Conservation (phyloP, 495 filamentous ascomycete species). For the Talaromyces nanjingensis region DNA sequence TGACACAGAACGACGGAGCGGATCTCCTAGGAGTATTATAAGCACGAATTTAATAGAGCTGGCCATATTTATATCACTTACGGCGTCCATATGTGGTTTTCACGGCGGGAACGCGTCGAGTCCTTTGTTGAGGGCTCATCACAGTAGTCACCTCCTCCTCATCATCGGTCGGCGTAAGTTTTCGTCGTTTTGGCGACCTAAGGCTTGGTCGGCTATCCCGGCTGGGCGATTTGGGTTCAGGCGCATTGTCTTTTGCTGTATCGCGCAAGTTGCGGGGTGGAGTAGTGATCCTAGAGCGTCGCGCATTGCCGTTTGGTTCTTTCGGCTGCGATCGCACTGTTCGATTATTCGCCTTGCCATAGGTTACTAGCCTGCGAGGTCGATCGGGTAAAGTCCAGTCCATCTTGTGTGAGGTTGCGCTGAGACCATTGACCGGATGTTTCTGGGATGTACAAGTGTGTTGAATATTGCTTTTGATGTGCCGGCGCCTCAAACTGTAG, state of each 20-base stretch:
- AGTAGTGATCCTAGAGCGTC: neutral
- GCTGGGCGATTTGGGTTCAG: neutral
- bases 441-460: neutral
- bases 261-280: neutral
- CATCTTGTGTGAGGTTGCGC: conserved; percentile 12
- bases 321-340: neutral
- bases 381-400: conserved; percentile 11
- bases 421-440: neutral
- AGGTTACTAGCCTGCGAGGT: conserved; percentile 40
- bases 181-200: conserved; percentile 8
- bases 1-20: neutral
- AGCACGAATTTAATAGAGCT: neutral
- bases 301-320: conserved; percentile 2
- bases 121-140: neutral
- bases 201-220: neutral
- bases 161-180: conserved; percentile 3
- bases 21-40: neutral
- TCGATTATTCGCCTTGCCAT: conserved; percentile 33
- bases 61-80: neutral
- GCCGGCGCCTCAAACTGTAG: neutral
- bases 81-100: neutral
- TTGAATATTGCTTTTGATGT: neutral
- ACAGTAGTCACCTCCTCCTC: neutral
- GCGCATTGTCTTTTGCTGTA: neutral
- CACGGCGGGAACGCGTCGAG: neutral